Base-by-base conservation (phyloP, 2,329 filamentous ascomycete genomes). In the Hymenoscyphus fructigenus region DNA sequence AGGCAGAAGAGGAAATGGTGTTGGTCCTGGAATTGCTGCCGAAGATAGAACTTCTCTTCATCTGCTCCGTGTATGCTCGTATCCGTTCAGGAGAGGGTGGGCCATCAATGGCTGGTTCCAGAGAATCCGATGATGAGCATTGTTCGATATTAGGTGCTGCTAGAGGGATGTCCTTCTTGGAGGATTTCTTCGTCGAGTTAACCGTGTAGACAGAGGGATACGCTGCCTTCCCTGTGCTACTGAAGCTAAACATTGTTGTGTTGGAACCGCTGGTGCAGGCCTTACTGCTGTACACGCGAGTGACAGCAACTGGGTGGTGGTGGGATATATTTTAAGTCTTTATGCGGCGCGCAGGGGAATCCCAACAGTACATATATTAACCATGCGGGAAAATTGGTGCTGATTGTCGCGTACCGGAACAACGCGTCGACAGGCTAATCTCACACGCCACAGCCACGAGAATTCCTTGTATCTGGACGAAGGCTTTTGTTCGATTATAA, bases 11-110 rank as follows among this genome's bases (percentile, higher is more conserved):
- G 15, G 85, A 86, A 36, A 79, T 79, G 36, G 82, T 82, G 38
- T 79, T 75, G 29, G 70, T 71, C 71, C 79, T 82, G 41, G 78
- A 77, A 70, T 81, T 79, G 70, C 78, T 82, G 12, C 82, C 81
- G 66, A 76, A 75, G 62, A 80, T 78, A 28, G 85, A 84, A 28
- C 80, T 79, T 72, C 81, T 79, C 75, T 82, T 86, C 80, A 86
- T 82, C 76, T 87, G 83, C 74, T 83, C 83, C 74, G 79, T 86
- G 61, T 87, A 78, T 65, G 84, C 84, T 69, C 85, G 83, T 70
- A 87, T 81, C 67, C 81, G 81, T 71, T 85, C 83, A 32, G 86
- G 84, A 38, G 86, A 88, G 0, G 86, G 85, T 50, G 86, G 85
- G 20, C 84, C 84, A 70, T 88, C 84, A 63, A 88, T 76, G 66